phyloP scores from a whole-genome alignment of 73 alveolate genomes.

The Paramecium caudatum region DNA sequence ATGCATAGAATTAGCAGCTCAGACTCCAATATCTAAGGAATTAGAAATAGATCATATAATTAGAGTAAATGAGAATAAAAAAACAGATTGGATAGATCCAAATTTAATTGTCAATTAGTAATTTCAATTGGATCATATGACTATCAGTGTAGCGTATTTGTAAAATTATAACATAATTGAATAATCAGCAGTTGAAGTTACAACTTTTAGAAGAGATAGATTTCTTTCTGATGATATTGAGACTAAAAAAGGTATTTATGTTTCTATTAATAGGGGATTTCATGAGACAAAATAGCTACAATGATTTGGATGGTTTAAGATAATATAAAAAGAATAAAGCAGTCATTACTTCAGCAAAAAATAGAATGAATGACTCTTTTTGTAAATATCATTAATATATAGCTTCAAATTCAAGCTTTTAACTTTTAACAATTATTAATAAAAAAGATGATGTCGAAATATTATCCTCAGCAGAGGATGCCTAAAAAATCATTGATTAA shows the following conservation, averaged over 20 bases:
- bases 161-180: slow-evolving; percentile 5
- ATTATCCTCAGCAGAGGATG: slow-evolving; percentile 59
- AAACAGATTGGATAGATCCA: slow-evolving; percentile 57
- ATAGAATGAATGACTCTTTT: not conserved
- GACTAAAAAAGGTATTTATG: not conserved
- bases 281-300: slow-evolving; percentile 12
- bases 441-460: slow-evolving; percentile 66
- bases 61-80: slow-evolving; percentile 20
- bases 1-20: slow-evolving; percentile 37
- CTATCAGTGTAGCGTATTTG: slow-evolving; percentile 40
- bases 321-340: slow-evolving; percentile 1
- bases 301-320: slow-evolving; percentile 47
- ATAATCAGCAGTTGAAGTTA: not conserved
- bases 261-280: not conserved
- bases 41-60: slow-evolving; percentile 32
- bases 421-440: slow-evolving; percentile 35
- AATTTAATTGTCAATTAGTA: not conserved
- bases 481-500: slow-evolving; percentile 46
- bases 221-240: not conserved
- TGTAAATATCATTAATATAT: not conserved
- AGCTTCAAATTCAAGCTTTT: slow-evolving; percentile 33
- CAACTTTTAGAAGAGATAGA: slow-evolving; percentile 40
- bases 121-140: not conserved
- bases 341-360: not conserved
- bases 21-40: slow-evolving; percentile 4